Conservation (phyloP, 108 stramenopile species). For the Fragilaria crotonensis region DNA sequence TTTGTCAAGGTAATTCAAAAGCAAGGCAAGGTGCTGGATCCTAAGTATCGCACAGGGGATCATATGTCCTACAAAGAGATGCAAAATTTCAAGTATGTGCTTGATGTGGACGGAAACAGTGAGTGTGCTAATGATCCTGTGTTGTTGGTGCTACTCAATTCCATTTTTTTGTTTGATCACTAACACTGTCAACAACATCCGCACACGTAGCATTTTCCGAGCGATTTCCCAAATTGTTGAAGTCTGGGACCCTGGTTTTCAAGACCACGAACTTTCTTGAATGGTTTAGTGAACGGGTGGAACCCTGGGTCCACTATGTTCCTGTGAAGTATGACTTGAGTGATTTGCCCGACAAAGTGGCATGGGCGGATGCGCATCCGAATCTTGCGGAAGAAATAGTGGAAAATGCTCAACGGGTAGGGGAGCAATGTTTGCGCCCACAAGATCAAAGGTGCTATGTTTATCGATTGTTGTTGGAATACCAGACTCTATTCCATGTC, state of each 20-base stretch:
- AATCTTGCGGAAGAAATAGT: neutral
- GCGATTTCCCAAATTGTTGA: neutral
- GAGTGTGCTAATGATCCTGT: neutral
- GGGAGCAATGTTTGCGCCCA: neutral
- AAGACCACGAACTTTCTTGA: neutral
- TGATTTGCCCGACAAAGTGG: constrained; percentile 8
- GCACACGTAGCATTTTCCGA: neutral
- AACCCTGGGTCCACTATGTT: constrained; percentile 20
- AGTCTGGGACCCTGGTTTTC: neutral
- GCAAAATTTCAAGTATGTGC: neutral
- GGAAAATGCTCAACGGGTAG: neutral
- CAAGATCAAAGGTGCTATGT: neutral
- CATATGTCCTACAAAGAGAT: neutral
- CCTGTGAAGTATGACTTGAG: constrained; percentile 9
- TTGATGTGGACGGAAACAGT: neutral
- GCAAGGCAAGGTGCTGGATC: neutral
- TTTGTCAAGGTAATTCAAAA: neutral
- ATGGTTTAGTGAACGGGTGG: constrained; percentile 5
- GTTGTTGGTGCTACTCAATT: neutral
- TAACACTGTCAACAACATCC: neutral
- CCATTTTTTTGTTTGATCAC: neutral
- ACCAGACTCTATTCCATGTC: neutral
- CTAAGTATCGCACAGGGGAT: neutral
- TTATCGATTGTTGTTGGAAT: neutral
- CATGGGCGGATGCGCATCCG: neutral